Evolutionary conservation across 1,284 basidiomycete species (phyloP), one percentile per base, ranked within the genome.

Genomic region (Heterobasidion irregulare): DNA sequence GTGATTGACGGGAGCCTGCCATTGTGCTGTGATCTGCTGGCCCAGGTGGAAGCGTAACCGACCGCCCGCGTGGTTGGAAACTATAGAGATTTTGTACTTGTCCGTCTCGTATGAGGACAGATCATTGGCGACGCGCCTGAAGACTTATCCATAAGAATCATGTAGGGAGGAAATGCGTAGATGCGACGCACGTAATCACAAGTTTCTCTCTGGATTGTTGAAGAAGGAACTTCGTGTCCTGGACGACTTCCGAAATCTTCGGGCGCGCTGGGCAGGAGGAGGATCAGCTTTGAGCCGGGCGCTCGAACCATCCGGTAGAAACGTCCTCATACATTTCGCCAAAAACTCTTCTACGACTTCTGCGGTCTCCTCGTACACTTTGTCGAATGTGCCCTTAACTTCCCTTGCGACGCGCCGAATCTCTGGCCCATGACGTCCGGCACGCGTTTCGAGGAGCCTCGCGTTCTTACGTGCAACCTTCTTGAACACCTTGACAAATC

Each of bases 401-500:
- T 97, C 94, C 61, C 46, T 47, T 8, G 93, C 90, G 19, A 94
- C 90, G 53, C 89, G 78, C 66, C 79, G 79, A 58, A 94, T 76
- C 66, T 92, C 84, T 2, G 87, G 84, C 6, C 80, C 86, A 71
- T 90, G 86, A 56, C 78, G 76, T 16, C 82, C 81, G 16, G 85
- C 82, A 47, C 80, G 75, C 33, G 77, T 79, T 65, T 89, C 86
- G 16, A 94, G 67, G 6, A 88, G 77, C 50, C 80, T 79, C 1
- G 82, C 87, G 59, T 94, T 92, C 70, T 85, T 86, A 62, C 80
- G 85, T 1, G 94, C 93, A 8, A 94, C 92, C 55, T 80, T 88
- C 72, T 94, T 94, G 68, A 99, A 86, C 33, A 98, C 95, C 75
- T 98, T 97, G 58, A 95, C 93, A 61, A 98, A 88, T 38, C 96